These are phyloP conservation scores for Phytophthora macrochlamydospora DNA, from an alignment of 352 stramenopile species.

Conservation along the genomic window DNA sequence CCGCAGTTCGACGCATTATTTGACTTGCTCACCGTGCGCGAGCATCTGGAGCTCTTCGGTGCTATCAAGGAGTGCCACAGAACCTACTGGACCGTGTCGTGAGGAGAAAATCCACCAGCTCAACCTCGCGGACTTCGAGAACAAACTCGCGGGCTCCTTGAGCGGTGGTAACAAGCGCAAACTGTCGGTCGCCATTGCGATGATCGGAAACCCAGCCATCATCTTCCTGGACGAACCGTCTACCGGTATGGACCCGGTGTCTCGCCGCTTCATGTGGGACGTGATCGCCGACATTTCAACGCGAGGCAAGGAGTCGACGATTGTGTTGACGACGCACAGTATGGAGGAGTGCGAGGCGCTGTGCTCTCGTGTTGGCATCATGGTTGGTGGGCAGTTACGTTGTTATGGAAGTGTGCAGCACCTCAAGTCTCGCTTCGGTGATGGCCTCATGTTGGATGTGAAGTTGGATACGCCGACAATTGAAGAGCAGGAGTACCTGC, in stretches of 20 bases:
- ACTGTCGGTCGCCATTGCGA: conserved; percentile 92
- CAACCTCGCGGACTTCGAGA: conserved; percentile 75
- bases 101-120: conserved; percentile 78
- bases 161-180: conserved; percentile 95
- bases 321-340: conserved; percentile 85
- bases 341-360: conserved; percentile 83
- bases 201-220: conserved; percentile 91
- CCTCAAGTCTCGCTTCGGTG: conserved; percentile 94
- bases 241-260: conserved; percentile 93
- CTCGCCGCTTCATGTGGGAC: conserved; percentile 42
- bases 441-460: conserved; percentile 90
- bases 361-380: conserved; percentile 90
- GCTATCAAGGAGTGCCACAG: conserved; percentile 86
- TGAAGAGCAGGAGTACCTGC: conserved; percentile 30
- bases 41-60: conserved; percentile 90
- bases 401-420: conserved; percentile 88
- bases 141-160: conserved; percentile 79
- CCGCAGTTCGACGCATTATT: conserved; percentile 90
- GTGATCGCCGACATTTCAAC: conserved; percentile 79
- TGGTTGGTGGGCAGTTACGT: conserved; percentile 68
- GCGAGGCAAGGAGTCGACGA: conserved; percentile 56
- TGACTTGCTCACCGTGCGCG: conserved; percentile 81
- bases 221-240: conserved; percentile 91
- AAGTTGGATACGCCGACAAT: conserved; percentile 38
- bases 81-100: conserved; percentile 82